Evolutionary conservation across 352 stramenopile species (phyloP).

Genomic region (Phytophthora idaei): DNA sequence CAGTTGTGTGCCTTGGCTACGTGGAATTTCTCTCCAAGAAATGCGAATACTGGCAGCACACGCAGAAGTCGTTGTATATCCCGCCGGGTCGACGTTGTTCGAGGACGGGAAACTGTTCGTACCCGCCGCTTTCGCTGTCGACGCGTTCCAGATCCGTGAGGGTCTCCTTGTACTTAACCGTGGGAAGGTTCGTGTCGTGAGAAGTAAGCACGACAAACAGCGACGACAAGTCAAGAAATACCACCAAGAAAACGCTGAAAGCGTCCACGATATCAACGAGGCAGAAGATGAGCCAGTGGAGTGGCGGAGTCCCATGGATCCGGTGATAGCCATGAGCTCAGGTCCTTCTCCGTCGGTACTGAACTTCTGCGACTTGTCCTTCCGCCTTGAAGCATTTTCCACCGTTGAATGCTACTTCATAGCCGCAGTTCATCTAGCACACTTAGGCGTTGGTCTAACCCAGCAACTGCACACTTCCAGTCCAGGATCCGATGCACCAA

Average conservation of each 20-base stretch:
- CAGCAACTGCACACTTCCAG: constrained; percentile 2
- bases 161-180: constrained; percentile 41
- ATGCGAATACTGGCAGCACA: constrained; percentile 53
- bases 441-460: constrained; percentile 12
- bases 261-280: constrained; percentile 15
- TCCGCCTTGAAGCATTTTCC: constrained; percentile 42
- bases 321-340: constrained; percentile 34
- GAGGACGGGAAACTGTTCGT: constrained; percentile 43
- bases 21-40: constrained; percentile 53
- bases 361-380: constrained; percentile 18
- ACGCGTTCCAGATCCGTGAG: constrained; percentile 24
- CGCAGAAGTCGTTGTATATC: constrained; percentile 49
- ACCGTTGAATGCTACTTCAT: constrained; percentile 68
- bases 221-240: constrained; percentile 1
- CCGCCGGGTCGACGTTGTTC: constrained; percentile 49
- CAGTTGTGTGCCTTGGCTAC: constrained; percentile 47
- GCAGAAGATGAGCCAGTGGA: constrained; percentile 18
- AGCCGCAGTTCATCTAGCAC: constrained; percentile 38
- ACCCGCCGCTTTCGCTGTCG: constrained; percentile 8
- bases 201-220: constrained; percentile 15
- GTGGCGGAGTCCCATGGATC: constrained; percentile 42
- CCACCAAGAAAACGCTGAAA: constrained; percentile 5
- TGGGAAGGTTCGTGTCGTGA: constrained; percentile 36
- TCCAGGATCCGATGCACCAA: not conserved
- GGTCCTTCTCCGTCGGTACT: constrained; percentile 20